Evolutionary conservation across 2,329 filamentous ascomycete genomes (phyloP), one percentile per base, ranked within the genome.

Genomic region (Ampelomyces quisqualis): DNA sequence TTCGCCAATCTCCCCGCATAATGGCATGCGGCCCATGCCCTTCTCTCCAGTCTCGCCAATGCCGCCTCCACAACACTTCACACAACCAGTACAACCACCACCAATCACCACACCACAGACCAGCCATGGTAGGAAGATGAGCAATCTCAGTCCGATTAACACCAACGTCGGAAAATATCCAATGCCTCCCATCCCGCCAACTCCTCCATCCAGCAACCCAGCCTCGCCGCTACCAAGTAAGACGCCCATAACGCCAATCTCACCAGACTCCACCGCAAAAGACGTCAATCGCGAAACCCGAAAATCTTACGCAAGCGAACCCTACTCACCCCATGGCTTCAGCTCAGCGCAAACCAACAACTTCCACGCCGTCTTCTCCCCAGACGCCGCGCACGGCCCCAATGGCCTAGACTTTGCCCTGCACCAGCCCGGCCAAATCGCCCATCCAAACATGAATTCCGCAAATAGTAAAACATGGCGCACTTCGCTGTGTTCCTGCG

Each of bases 341-440:
- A 33, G 41, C 13, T 46, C 51, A 27, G 43, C 36, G 7, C 55
- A 55, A 34, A 49, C 53, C 18, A 54, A 47, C 14, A 54, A 58
- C 7, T 46, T 50, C 4, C 58, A 64, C 19, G 55, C 64, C 6
- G 47, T 70, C 28, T 70, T 70, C 51, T 60, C 62, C 3, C 69
- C 69, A 3, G 56, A 63, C 34, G 60, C 66, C 6, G 48, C 61
- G 1, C 57, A 62, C 17, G 67, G 67, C n/a, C 69, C 69, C 2
- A 71, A 70, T 36, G 67, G 66, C 5, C 53, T 68, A 1, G 58
- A 65, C 36, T 60, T 62, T 24, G 45, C 57, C 1, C 47, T 61
- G 13, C 67, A 71, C 40, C 62, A 65, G 38, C 69, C 68, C 0
- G 68, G 68, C 27, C 68, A 70, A 44, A 68, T 74, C 49, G 58